Evolutionary conservation across 768 basidiomycete genomes (phyloP), one percentile per base, ranked within the genome.

Genomic region (Mycena galericulata): DNA sequence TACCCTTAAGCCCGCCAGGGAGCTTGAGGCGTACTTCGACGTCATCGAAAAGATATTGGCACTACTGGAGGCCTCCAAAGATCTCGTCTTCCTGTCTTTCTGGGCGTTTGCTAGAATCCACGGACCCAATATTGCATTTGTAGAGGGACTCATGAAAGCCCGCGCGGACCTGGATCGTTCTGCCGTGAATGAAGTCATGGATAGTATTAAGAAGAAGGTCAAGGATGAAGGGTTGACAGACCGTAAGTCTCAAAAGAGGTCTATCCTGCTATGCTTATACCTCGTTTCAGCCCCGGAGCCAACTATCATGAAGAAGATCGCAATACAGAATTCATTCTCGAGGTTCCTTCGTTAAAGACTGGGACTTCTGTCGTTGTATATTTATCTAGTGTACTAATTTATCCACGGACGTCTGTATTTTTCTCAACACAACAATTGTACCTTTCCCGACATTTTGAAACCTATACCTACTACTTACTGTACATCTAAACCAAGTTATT

Each of bases 91-190:
- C 84, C 82, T 99, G 61, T 96, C 96, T 14, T 98, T 93, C 79
- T 98, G 94, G 91, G 84, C 89, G 5, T 99, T 99, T 78, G 97
- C 96, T 20, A 94, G 94, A 75, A 90, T 92, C 26, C 93, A 97
- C 78, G 98, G 98, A 6, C 96, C 97, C 27, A 96, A 97, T 73
- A 85, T 98, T 45, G 85, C 90, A 2, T 99, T 98, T 74, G 92
- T 98, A 32, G 97, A 99, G 77, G 89, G 91, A 11, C 75, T 99
- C 50, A 92, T 99, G 87, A 94, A 91, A 76, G 90, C 93, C 6
- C 87, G 98, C 57, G 92, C 93, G 61, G 97, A 99, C 79, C 83
- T 98, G 60, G 96, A 98, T 79, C 88, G 95, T n/a, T 89, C 92
- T 1, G 89, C 90, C 17, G 93, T 91, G 20, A 92, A 83, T 72